phyloP scores from a whole-genome alignment of 108 stramenopile species.

The Chaetoceros tenuissimus region DNA sequence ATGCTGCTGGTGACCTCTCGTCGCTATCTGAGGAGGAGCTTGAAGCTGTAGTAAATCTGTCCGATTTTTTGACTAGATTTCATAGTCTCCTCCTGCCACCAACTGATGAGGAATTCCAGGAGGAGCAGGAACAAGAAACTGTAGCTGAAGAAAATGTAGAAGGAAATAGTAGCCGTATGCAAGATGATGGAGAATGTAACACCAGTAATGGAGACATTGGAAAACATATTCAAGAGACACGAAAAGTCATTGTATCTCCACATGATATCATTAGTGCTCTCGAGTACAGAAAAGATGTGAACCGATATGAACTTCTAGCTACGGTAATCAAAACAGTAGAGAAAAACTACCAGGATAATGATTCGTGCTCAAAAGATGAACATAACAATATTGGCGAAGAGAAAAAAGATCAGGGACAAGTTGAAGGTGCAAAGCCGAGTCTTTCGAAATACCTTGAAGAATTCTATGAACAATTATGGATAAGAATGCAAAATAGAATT shows the following conservation, averaged over 20 bases:
- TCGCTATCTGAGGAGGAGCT: background rate
- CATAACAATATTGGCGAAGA: background rate
- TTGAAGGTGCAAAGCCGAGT: conserved; percentile 4
- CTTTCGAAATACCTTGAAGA: too few relatives aligned
- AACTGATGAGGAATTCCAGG: background rate
- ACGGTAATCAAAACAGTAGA: too few relatives aligned
- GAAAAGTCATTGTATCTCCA: background rate
- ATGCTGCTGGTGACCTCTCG: background rate
- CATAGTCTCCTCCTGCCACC: too few relatives aligned
- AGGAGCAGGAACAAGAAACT: background rate
- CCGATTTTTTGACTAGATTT: background rate
- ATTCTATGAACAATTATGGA: background rate
- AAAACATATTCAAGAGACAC: background rate
- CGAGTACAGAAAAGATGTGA: background rate
- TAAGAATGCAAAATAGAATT: background rate
- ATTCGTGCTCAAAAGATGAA: too few relatives aligned
- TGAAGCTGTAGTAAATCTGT: background rate
- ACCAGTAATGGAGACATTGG: background rate
- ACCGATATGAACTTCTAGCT: background rate
- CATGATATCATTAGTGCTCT: background rate
- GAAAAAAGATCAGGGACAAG: background rate
- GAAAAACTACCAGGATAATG: too few relatives aligned
- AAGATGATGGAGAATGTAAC: background rate
- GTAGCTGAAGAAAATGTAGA: background rate
- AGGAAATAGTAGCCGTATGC: background rate